These are phyloP conservation scores for Cercospora sp. DNA, from an alignment of 2,329 filamentous ascomycete genomes.

Conservation along the genomic window DNA sequence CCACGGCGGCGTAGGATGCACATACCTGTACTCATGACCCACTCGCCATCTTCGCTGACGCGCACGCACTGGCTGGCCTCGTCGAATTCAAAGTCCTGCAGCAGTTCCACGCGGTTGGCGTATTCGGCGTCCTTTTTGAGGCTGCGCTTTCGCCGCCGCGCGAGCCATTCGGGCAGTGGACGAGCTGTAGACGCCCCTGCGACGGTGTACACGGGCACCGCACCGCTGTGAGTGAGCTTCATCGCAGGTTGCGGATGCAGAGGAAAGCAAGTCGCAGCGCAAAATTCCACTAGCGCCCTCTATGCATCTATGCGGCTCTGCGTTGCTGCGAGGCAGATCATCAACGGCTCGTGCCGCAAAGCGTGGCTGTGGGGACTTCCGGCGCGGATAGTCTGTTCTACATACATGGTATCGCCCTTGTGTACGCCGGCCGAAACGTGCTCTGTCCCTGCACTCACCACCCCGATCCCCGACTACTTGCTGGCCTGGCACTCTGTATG, in stretches of 20 bases:
- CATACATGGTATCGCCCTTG: not conserved
- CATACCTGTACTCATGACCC: conserved; percentile 90
- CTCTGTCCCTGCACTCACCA: not conserved
- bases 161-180: conserved; percentile 92
- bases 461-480: not conserved
- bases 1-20: not conserved
- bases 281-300: not conserved
- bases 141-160: conserved; percentile 82
- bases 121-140: conserved; percentile 92
- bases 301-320: not conserved
- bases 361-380: not conserved
- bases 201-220: conserved; percentile 90
- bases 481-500: not conserved
- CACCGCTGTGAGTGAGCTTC: conserved; percentile 80
- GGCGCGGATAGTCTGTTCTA: not conserved
- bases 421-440: not conserved
- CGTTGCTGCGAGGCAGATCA: not conserved
- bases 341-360: not conserved
- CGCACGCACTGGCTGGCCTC: conserved; percentile 89
- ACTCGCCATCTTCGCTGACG: conserved; percentile 92
- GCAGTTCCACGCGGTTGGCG: conserved; percentile 86
- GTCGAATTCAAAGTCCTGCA: conserved; percentile 98
- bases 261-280: not conserved
- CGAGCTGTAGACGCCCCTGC: conserved; percentile 85
- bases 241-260: conserved; percentile 47